phyloP scores from a whole-genome alignment of 352 stramenopile species.

The Elongisporangium prolatum region DNA sequence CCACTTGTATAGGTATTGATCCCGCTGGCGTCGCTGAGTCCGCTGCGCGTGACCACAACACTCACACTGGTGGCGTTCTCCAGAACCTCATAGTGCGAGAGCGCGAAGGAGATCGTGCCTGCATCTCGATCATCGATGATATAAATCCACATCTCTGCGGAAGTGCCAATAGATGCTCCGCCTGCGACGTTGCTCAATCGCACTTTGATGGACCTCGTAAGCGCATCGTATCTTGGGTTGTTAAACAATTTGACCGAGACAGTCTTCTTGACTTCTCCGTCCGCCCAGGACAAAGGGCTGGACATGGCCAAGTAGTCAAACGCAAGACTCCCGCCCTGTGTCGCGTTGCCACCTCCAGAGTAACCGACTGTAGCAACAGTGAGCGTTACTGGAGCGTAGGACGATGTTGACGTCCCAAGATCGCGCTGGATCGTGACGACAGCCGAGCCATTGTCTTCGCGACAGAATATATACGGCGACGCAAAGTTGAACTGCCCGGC shows the following conservation, averaged over 20 bases:
- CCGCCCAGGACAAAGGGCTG: constrained; percentile 47
- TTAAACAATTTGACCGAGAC: constrained; percentile 72
- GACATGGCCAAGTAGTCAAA: constrained; percentile 57
- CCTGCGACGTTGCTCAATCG: constrained; percentile 40
- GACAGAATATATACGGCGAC: constrained; percentile 41
- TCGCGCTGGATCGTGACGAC: constrained; percentile 47
- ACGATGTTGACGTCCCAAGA: constrained; percentile 49
- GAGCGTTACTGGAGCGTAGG: constrained; percentile 49
- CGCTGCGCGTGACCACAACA: constrained; percentile 44
- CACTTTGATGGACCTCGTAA: constrained; percentile 45
- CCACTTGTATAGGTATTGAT: constrained; percentile 66
- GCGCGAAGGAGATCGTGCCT: constrained; percentile 56
- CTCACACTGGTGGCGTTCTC: constrained; percentile 43
- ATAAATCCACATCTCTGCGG: constrained; percentile 55
- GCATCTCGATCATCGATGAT: constrained; percentile 74
- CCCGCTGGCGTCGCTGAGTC: constrained; percentile 30
- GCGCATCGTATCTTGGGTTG: constrained; percentile 53
- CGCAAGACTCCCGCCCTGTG: constrained; percentile 48
- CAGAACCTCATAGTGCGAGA: constrained; percentile 50
- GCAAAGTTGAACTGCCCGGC: constrained; percentile 63
- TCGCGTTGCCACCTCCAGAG: constrained; percentile 52
- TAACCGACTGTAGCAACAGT: constrained; percentile 35
- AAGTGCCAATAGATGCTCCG: constrained; percentile 41
- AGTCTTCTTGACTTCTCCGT: constrained; percentile 42
- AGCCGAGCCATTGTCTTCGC: constrained; percentile 59